Evolutionary conservation across 306 rosid species (phyloP), one percentile per base, ranked within the genome.

Genomic region (Quercus agrifolia): DNA sequence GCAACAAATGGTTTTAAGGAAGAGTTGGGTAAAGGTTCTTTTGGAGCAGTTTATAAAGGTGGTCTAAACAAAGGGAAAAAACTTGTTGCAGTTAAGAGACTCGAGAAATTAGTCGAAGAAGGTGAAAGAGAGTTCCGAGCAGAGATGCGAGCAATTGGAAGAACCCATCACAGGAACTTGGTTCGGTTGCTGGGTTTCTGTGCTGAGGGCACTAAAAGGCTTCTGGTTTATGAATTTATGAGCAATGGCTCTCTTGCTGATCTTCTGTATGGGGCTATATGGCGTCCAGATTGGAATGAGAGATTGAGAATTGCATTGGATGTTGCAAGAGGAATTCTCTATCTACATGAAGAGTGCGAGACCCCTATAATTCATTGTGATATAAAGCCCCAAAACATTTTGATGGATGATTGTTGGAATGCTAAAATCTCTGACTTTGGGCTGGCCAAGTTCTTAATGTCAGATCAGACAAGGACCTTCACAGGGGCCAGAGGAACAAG

Each of bases 151-250:
- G 68, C 73, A 63, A 76, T 76, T 27, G 52, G 52, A 46, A 46
- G 15, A 46, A 46, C 52, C 52, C 52, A 46, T 11, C 52, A 46
- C 52, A 46, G 51, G 79, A 76, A 76, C 73, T 49, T 76, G 11
- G 79, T 76, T 15, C 17, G 71, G 70, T 27, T 76, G 46, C 35
- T 76, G 27, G 79, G 79, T 19, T 76, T 62, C 33, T 76, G 79
- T 0, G 2, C 44, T 25, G 79, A 76, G 44, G 61, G n/a, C 17
- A 28, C 79, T 6, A 64, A 76, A 64, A 44, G 79, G 30, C 79
- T 49, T 49, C 54, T 49, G 0, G 54, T 49, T 49, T 49, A 10
- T 12, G 54, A 49, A 49, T 49, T 0, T 1, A 76, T 76, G 79
- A 44, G 72, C 8, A 76, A 76, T 30, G 79, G 73, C 0, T 76